Percentiles rank a stretch among this genome's conserved stretches.
These are phyloP conservation scores for Skeletonema grethae DNA, from an alignment of 108 stramenopile species.

Conservation along the genomic window DNA sequence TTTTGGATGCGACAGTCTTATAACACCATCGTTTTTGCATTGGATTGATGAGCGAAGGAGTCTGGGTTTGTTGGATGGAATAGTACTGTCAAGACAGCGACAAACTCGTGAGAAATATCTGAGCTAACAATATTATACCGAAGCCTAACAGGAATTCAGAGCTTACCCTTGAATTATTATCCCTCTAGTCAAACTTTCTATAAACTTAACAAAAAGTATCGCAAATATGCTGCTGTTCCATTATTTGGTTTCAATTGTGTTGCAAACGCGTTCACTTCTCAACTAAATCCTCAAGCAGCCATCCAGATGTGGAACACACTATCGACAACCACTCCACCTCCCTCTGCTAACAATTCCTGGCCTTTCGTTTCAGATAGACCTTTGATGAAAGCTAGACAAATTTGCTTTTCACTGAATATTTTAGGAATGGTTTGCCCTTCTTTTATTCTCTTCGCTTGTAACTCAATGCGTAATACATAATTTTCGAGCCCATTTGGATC, in stretches of 20 bases:
- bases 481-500: constrained; percentile 22
- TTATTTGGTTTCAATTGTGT: too few species aligned
- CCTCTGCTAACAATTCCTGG: constrained; percentile 18
- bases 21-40: neutral
- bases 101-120: constrained; percentile 5
- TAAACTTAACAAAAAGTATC: neutral
- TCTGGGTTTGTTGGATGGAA: constrained; percentile 26
- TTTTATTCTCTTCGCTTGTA: constrained; percentile 61
- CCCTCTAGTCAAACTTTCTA: neutral
- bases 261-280: too few species aligned
- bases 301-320: constrained; percentile 79
- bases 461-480: constrained; percentile 39
- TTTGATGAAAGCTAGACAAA: constrained; percentile 59
- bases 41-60: constrained; percentile 13
- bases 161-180: neutral
- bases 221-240: too few species aligned
- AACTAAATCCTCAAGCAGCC: neutral
- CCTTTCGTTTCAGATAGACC: constrained; percentile 46
- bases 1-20: constrained; percentile 6
- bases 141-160: too few species aligned
- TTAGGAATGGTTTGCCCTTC: constrained; percentile 73
- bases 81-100: constrained; percentile 16
- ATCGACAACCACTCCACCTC: constrained; percentile 31
- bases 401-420: constrained; percentile 72
- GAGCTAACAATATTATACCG: neutral